Evolutionary conservation across 1,139 yeast genomes (phyloP).

Genomic region (Meyerozyma smithsonii): DNA sequence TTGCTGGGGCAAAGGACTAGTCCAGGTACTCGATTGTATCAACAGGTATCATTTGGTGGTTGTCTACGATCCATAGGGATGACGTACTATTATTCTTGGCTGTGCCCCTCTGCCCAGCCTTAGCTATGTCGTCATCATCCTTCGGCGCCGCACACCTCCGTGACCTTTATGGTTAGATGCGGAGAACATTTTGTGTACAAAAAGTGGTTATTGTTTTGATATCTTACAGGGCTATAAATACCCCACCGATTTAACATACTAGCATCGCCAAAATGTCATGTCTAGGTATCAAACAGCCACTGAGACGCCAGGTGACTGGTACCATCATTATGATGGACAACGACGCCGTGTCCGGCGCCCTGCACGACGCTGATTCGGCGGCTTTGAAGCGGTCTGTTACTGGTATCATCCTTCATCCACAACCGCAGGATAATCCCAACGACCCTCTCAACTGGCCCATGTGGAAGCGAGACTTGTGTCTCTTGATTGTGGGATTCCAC

Average conservation of each 20-base stretch:
- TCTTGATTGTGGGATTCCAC: conserved; percentile 51
- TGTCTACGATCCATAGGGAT: no score
- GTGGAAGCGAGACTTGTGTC: conserved; percentile 53
- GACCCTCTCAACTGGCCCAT: conserved; percentile 75
- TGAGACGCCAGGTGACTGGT: conserved; percentile 40
- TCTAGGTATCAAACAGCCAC: conserved; percentile 42
- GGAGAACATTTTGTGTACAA: not conserved
- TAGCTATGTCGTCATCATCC: no score
- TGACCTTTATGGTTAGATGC: not conserved
- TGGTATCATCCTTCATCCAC: conserved; percentile 65
- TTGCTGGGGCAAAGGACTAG: no score
- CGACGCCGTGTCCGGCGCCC: conserved; percentile 7
- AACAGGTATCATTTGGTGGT: no score
- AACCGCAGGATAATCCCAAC: conserved; percentile 71
- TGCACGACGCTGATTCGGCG: conserved; percentile 9
- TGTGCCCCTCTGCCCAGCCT: no score
- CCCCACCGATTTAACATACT: not conserved
- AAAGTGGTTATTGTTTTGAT: not conserved
- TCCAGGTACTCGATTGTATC: no score
- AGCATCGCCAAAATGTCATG: conserved; percentile 3
- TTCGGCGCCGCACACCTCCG: not conserved
- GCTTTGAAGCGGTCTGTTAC: conserved; percentile 38
- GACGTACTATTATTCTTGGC: no score
- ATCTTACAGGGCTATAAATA: not conserved
- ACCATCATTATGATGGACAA: conserved; percentile 37